Conservation (phyloP, 1,284 basidiomycete genomes). For the Sanghuangporus weigelae region DNA sequence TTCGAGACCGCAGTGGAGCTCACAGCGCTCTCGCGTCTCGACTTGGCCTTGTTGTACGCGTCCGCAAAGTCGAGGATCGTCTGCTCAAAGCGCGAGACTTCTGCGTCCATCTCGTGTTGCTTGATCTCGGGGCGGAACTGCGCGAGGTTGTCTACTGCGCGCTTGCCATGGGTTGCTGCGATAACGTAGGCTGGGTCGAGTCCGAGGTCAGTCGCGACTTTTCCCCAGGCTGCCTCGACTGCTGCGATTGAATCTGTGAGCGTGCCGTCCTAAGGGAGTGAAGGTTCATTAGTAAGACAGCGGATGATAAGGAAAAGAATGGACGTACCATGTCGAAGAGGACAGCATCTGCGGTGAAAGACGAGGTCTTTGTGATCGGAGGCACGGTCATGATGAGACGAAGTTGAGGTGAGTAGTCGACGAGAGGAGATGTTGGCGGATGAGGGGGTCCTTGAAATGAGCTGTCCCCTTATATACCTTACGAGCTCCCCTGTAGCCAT, state of each 20-base stretch:
- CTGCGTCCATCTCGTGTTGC: constrained; percentile 59
- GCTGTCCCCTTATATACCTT: not conserved
- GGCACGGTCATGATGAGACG: not conserved
- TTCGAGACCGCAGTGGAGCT: constrained; percentile 25
- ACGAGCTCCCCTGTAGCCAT: not conserved
- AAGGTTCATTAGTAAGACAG: constrained; percentile 12
- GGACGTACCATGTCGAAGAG: constrained; percentile 67
- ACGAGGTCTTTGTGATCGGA: not conserved
- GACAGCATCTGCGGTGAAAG: constrained; percentile 52
- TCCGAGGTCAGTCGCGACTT: constrained; percentile 65
- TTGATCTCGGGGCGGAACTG: constrained; percentile 55
- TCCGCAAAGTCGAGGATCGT: constrained; percentile 72
- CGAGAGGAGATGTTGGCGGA: not conserved
- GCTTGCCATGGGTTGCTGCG: constrained; percentile 72
- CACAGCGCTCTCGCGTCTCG: constrained; percentile 19
- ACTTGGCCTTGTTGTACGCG: constrained; percentile 36
- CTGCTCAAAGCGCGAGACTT: constrained; percentile 65
- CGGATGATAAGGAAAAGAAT: not conserved
- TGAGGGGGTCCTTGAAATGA: not conserved
- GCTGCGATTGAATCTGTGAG: constrained; percentile 73
- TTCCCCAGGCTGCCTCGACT: constrained; percentile 76
- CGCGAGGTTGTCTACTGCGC: constrained; percentile 60
- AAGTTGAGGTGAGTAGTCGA: not conserved
- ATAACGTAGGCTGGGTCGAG: constrained; percentile 62
- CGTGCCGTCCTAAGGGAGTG: constrained; percentile 51